Percentiles rank a stretch among this genome's conserved stretches.
Conservation (phyloP, 2,329 filamentous ascomycete genomes). For the Aureobasidium sp. region DNA sequence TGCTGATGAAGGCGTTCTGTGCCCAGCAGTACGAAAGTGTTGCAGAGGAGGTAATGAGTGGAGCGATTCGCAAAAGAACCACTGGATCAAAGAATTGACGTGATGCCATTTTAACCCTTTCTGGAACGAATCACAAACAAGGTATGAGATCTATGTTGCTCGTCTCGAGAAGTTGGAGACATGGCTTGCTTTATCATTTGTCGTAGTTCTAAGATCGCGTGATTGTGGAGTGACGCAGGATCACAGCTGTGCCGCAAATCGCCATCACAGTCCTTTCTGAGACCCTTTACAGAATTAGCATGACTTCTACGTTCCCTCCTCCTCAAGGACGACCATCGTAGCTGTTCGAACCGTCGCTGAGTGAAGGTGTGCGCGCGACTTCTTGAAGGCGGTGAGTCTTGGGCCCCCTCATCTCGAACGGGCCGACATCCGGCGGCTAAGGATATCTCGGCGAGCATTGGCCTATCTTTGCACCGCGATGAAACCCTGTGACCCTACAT, state of each 20-base stretch:
- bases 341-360: background rate
- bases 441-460: background rate
- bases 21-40: conserved; percentile 3
- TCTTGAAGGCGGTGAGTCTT: background rate
- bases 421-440: conserved; percentile 6
- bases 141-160: background rate
- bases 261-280: background rate
- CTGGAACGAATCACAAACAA: background rate
- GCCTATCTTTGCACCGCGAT: conserved; percentile 1
- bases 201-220: background rate
- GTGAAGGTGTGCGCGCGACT: background rate
- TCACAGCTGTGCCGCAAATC: background rate
- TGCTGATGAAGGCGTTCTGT: conserved; percentile 1
- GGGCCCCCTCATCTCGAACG: background rate
- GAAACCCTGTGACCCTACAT: background rate
- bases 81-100: background rate
- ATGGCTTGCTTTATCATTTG: background rate
- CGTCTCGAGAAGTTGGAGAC: background rate
- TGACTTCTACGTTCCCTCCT: background rate
- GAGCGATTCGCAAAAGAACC: background rate
- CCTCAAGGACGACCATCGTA: background rate
- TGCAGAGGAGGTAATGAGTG: background rate
- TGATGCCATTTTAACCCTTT: background rate
- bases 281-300: background rate
- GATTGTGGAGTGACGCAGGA: background rate